These are phyloP conservation scores for Pythium monospermum DNA, from an alignment of 352 stramenopile genomes.

Conservation along the genomic window DNA sequence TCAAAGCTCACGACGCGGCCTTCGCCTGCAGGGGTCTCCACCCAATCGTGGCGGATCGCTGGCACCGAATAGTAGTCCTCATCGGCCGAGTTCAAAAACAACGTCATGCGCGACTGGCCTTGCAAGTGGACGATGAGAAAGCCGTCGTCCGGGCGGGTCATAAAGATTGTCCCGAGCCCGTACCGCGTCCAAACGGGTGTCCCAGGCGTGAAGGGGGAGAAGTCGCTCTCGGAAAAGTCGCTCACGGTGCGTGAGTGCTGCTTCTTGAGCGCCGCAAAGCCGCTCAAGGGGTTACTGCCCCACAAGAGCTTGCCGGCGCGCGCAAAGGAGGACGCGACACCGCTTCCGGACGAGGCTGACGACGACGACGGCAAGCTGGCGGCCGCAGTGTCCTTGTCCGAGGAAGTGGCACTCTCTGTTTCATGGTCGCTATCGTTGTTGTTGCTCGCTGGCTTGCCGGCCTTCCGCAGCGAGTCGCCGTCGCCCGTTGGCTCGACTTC, in stretches of 20 bases:
- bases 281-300: constrained; percentile 28
- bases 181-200: constrained; percentile 57
- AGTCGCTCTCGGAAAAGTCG: constrained; percentile 37
- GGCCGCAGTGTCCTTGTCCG: constrained; percentile 12
- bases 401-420: constrained; percentile 17
- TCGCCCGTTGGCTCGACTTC: constrained; percentile 18
- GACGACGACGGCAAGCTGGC: neutral
- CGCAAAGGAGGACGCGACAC: constrained; percentile 51
- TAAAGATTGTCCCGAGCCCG: constrained; percentile 55
- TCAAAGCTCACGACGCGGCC: constrained; percentile 52
- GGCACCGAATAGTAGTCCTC: constrained; percentile 50
- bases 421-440: constrained; percentile 59
- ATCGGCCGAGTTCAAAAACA: constrained; percentile 30
- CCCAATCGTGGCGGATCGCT: constrained; percentile 48
- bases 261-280: constrained; percentile 17
- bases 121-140: constrained; percentile 50
- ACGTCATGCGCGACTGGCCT: constrained; percentile 27
- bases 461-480: constrained; percentile 10
- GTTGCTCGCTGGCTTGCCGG: no score
- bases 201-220: constrained; percentile 30
- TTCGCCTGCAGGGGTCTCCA: constrained; percentile 52
- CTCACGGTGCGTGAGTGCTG: constrained; percentile 39
- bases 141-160: constrained; percentile 42
- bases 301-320: constrained; percentile 56
- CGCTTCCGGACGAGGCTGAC: neutral